A percentile compares a stretch with the other conserved stretches of the same genome.
Conservation (phyloP, 2,329 filamentous ascomycete genomes). For the Fusarium sp. region DNA sequence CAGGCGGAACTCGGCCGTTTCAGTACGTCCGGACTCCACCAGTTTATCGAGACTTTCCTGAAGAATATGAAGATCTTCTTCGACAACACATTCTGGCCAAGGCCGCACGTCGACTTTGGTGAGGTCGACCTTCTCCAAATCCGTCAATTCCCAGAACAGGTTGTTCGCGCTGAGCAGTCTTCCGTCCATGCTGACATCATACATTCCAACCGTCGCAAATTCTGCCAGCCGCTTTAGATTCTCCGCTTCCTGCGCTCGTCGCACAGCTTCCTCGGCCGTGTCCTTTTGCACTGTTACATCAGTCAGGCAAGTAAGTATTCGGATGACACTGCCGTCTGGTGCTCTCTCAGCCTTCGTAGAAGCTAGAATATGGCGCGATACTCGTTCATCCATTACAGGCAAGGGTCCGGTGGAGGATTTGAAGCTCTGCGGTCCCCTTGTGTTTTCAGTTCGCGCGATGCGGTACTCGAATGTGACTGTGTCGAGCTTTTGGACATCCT, state of each 20-base stretch:
- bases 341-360: constrained; percentile 61
- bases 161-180: constrained; percentile 64
- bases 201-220: constrained; percentile 66
- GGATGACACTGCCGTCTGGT: constrained; percentile 56
- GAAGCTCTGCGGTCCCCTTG: constrained; percentile 8
- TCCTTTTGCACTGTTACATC: constrained; percentile 64
- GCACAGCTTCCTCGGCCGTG: constrained; percentile 61
- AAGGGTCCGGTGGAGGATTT: constrained; percentile 35
- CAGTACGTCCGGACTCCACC: constrained; percentile 55
- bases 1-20: constrained; percentile 62
- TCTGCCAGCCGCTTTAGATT: constrained; percentile 67
- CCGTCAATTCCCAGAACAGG: constrained; percentile 65
- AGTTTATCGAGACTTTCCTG: constrained; percentile 56
- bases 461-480: constrained; percentile 62
- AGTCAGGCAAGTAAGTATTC: constrained; percentile 62
- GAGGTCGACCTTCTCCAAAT: constrained; percentile 58
- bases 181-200: constrained; percentile 64
- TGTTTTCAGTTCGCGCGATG: constrained; percentile 29
- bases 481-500: constrained; percentile 53
- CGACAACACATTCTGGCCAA: constrained; percentile 58
- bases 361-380: constrained; percentile 59
- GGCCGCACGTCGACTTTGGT: constrained; percentile 54
- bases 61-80: constrained; percentile 58
- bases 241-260: constrained; percentile 63
- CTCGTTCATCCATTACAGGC: constrained; percentile 45